Evolutionary conservation across 169 alveolate genomes (phyloP), one percentile per base, ranked within the genome.

Genomic region (Cryptosporidium felis): DNA sequence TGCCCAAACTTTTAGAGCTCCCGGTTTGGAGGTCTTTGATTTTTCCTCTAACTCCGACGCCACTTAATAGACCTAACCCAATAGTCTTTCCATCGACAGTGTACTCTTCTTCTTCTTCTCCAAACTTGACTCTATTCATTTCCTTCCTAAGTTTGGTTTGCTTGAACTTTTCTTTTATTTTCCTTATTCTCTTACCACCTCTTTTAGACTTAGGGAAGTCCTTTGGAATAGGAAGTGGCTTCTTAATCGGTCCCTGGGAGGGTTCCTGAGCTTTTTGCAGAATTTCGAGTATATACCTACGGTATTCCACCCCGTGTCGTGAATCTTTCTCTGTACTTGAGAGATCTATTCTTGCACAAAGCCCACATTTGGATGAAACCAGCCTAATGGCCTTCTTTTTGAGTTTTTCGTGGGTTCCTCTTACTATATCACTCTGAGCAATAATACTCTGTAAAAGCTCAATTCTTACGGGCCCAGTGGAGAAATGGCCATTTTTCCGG

Each of bases 201-300:
- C 97, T 66, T 66, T 90, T 92, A 58, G 92, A 89, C 38, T 89
- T 88, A 66, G 81, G 92, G 34, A 90, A 82, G 51, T 94, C 97
- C 59, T 93, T 95, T 16, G 97, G 97, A 53, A 91, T 66, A 10
- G 97, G 97, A 18, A 94, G 82, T 16, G 96, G 90, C 88, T 94
- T 94, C 81, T 94, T 94, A 82, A 81, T 51, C 14, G 94, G 94
- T 12, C 93, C 94, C n/a, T 91, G 94, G 2, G 95, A 95, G 46
- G 94, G 92, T 42, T 91, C 94, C 67, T 88, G 92, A 12, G 94
- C 94, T 90, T 91, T 61, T 8, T 38, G 46, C n/a, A 47, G 23
- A 16, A 26, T 79, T 14, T 53, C 18, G 1, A 16, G 41, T 38
- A 53, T 32, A 26, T 49, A 56, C 14, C 60, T 32, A 23, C 94